Conservation (phyloP, 2,329 filamentous ascomycete species). For the Xylariaceae sp. region DNA sequence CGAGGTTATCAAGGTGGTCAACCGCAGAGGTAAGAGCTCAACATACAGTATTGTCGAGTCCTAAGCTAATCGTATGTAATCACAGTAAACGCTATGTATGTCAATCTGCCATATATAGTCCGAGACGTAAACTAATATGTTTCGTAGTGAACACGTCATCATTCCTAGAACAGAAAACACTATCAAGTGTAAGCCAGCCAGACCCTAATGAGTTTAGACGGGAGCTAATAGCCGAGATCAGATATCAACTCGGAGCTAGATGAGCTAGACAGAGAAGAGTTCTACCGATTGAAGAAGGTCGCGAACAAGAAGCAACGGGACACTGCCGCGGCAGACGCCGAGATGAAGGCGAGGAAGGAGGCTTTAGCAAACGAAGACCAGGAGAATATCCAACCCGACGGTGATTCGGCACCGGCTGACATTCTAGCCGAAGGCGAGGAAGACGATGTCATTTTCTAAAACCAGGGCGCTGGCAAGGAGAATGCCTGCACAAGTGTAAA, state of each 20-base stretch:
- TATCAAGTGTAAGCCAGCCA: slow-evolving; percentile 76
- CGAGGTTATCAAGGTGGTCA: slow-evolving; percentile 99
- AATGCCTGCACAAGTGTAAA: not conserved
- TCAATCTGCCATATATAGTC: not conserved
- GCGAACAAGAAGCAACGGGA: slow-evolving; percentile 83
- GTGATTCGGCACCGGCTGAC: slow-evolving; percentile 57
- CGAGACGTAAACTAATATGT: slow-evolving; percentile 27
- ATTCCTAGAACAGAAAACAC: slow-evolving; percentile 98
- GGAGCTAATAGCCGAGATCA: slow-evolving; percentile 37
- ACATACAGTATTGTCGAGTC: slow-evolving; percentile 20
- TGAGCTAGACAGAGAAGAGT: slow-evolving; percentile 96
- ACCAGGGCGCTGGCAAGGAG: not conserved
- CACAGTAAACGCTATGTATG: slow-evolving; percentile 86
- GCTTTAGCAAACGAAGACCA: slow-evolving; percentile 45
- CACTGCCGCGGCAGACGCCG: slow-evolving; percentile 69
- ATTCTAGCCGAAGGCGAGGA: slow-evolving; percentile 77
- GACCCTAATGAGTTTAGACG: not conserved
- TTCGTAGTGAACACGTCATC: slow-evolving; percentile 79
- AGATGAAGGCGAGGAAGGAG: slow-evolving; percentile 74
- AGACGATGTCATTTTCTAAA: slow-evolving; percentile 82
- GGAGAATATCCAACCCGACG: slow-evolving; percentile 42
- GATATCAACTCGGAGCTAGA: slow-evolving; percentile 98
- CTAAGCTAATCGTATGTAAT: slow-evolving; percentile 33
- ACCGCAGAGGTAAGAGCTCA: slow-evolving; percentile 73
- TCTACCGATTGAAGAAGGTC: slow-evolving; percentile 96